Evolutionary conservation across 1,284 basidiomycete species (phyloP).

Genomic region (Malassezia pachydermatis): DNA sequence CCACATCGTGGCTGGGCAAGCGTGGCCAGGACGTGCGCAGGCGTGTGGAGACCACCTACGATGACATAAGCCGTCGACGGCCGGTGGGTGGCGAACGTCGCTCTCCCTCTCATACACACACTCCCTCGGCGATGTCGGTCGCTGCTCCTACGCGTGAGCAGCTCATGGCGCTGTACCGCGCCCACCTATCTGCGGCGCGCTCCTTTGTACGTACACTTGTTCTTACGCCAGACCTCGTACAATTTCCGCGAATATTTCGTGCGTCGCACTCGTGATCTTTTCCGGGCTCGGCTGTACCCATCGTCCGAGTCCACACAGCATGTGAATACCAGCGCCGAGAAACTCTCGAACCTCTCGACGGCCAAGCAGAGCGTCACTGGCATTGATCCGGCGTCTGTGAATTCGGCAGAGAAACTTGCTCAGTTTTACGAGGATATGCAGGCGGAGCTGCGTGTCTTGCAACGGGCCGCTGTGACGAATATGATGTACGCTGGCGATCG

Average conservation of each 20-base stretch:
- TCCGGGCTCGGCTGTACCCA: slow-evolving; percentile 34
- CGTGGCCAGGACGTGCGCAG: too few species aligned
- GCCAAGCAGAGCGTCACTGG: background rate
- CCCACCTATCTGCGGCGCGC: slow-evolving; percentile 39
- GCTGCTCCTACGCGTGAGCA: slow-evolving; percentile 19
- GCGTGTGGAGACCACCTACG: too few species aligned
- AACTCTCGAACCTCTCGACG: slow-evolving; percentile 9
- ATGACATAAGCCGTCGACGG: too few species aligned
- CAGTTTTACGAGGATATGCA: slow-evolving; percentile 34
- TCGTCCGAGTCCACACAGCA: slow-evolving; percentile 6
- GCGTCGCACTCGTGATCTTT: slow-evolving; percentile 42
- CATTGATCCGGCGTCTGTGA: background rate
- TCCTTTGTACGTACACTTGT: slow-evolving; percentile 37
- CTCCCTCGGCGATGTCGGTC: slow-evolving; percentile 6
- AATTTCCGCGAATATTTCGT: slow-evolving; percentile 48
- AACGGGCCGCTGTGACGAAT: slow-evolving; percentile 42
- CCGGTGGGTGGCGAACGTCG: background rate
- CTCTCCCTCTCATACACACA: background rate
- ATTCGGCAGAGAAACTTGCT: slow-evolving; percentile 20
- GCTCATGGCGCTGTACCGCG: slow-evolving; percentile 38
- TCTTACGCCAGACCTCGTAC: slow-evolving; percentile 35
- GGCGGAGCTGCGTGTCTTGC: slow-evolving; percentile 40
- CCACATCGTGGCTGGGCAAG: background rate
- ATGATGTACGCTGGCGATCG: slow-evolving; percentile 43
- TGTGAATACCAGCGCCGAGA: slow-evolving; percentile 6